phyloP scores from a whole-genome alignment of 495 filamentous ascomycete species.

The Aspergillus homomorphus region DNA sequence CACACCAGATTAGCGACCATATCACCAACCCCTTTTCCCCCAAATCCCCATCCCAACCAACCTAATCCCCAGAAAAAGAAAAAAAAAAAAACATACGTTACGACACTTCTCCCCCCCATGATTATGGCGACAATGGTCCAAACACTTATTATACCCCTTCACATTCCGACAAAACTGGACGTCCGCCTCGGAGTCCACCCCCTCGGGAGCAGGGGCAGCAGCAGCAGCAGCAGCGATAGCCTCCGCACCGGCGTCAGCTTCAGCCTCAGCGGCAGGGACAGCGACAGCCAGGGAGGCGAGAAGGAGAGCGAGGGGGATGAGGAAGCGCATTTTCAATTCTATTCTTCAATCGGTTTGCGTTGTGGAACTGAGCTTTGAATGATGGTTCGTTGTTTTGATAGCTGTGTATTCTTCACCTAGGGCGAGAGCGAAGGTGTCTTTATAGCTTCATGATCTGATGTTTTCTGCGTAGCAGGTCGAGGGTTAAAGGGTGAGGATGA shows the following conservation, averaged over 20 bases:
- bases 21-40: neutral
- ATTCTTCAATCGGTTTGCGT: neutral
- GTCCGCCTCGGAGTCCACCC: neutral
- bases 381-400: too few species aligned
- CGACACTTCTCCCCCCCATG: neutral
- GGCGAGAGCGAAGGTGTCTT: too few species aligned
- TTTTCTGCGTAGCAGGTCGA: too few species aligned
- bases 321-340: neutral
- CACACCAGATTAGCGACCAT: too few species aligned
- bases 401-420: too few species aligned
- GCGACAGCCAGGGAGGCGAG: neutral
- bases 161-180: neutral
- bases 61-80: too few species aligned
- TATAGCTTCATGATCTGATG: too few species aligned
- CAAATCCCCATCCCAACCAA: neutral
- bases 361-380: neutral
- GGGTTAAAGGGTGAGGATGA: too few species aligned
- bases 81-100: neutral
- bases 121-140: neutral
- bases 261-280: neutral
- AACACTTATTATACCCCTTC: neutral
- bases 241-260: neutral
- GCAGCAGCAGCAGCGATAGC: too few species aligned
- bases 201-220: too few species aligned
- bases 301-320: slow-evolving; percentile 1